Conservation (phyloP, 495 filamentous ascomycete genomes). For the Penicillium antarcticum region DNA sequence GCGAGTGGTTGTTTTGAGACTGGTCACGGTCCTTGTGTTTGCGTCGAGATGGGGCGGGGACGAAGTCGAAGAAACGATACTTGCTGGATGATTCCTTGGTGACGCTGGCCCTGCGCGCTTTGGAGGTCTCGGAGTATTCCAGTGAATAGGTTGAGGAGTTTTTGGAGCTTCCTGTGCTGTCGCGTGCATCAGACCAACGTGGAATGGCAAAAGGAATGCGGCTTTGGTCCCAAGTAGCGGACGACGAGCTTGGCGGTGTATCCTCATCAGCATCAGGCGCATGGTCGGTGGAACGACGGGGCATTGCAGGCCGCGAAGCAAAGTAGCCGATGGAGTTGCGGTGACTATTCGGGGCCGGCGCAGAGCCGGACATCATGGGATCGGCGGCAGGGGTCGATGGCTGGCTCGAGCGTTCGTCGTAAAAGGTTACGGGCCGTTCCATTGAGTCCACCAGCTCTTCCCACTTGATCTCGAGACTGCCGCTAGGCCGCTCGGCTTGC, state of each 20-base stretch:
- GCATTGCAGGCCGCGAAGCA: conserved; percentile 34
- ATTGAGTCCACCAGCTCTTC: conserved; percentile 72
- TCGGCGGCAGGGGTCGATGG: conserved; percentile 42
- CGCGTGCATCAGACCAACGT: conserved; percentile 44
- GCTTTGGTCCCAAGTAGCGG: conserved; percentile 48
- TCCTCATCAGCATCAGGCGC: conserved; percentile 39
- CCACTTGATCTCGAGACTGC: conserved; percentile 60
- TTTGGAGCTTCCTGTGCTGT: conserved; percentile 47
- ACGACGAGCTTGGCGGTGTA: conserved; percentile 51
- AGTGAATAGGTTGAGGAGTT: conserved; percentile 48
- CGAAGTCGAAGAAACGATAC: conserved; percentile 48
- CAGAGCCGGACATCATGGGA: conserved; percentile 36
- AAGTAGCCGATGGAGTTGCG: conserved; percentile 48
- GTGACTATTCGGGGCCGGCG: conserved; percentile 27
- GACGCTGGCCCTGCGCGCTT: conserved; percentile 41
- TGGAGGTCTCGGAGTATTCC: conserved; percentile 38
- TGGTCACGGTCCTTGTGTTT: conserved; percentile 44
- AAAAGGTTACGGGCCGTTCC: conserved; percentile 51
- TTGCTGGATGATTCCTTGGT: conserved; percentile 45
- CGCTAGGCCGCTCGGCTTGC: conserved; percentile 61
- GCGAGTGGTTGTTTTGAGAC: conserved; percentile 35
- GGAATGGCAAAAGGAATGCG: conserved; percentile 41
- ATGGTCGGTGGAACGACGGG: conserved; percentile 43
- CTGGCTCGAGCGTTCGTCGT: conserved; percentile 34
- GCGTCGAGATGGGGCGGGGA: conserved; percentile 40